Base-by-base conservation (phyloP, 306 rosid genomes). In the Glycine latifolia region DNA sequence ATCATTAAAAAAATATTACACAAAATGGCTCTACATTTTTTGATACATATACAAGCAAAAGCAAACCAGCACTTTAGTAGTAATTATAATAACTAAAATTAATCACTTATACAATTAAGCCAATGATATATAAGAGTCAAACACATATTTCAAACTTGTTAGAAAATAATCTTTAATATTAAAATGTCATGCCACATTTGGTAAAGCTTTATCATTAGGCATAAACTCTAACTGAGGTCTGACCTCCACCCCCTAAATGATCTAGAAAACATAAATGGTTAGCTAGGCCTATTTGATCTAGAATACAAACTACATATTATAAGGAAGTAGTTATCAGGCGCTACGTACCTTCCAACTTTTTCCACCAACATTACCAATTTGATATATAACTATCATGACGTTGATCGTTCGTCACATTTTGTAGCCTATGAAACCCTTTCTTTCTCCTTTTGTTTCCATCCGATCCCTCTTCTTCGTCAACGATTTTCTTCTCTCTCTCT, bases 231-330 rank as follows among this genome's bases (percentile, higher is more conserved):
- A 37, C 60, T 46, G 13, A 56, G 81, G 10, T 67, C 8, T 35
- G 50, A n/a, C 10, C 54, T 65, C 72, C 8, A 50, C 31, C 6
- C 70, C 76, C 58, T 58, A 73, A 78, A 14, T 43, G 48, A 60
- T 59, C 33, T 35, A 11, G 17, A 1, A 61, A 5, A 20, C 14
- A 67, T 26, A 68, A 49, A 53, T 85, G 70, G 75, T 69, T 59
- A 75, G 31, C 31, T 26, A 37, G 49, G 49, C 76, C 85, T 80
- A 62, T 80, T 70, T 61, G 67, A 37, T 81, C n/a, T n/a, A n/a
- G n/a, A n/a, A n/a, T 76, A 69, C 77, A 68, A 75, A 52, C 70
- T 84, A 75, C 70, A 80, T 68, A 56, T 70, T 80, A 71, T 76
- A 81, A 52, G 52, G 76, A 54, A 71, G 76, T 69, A 14, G 80